These are phyloP conservation scores for Pachysandra terminalis DNA, from an alignment of 164 flowering plant genomes.

Conservation along the genomic window DNA sequence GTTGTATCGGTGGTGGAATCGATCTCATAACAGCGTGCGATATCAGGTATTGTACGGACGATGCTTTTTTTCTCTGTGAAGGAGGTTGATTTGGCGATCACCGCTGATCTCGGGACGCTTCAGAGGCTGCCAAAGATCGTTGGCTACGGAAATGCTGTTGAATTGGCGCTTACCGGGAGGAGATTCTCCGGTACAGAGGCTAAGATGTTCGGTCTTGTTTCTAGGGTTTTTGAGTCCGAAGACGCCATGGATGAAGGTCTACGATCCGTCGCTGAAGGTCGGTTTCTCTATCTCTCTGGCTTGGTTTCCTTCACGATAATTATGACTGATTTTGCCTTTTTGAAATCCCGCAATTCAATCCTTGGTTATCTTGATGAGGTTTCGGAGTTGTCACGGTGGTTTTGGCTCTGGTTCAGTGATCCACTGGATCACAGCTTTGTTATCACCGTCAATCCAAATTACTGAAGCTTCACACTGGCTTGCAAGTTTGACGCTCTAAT, in stretches of 20 bases:
- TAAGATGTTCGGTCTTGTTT: constrained; percentile 66
- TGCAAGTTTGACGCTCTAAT: too few relatives aligned
- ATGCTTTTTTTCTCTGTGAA: constrained; percentile 74
- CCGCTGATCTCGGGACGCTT: constrained; percentile 83
- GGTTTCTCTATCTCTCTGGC: not conserved
- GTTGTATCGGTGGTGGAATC: constrained; percentile 82
- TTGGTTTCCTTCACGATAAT: too few relatives aligned
- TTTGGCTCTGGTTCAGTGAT: too few relatives aligned
- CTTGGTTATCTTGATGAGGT: too few relatives aligned
- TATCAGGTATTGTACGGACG: constrained; percentile 57
- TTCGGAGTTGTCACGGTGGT: too few relatives aligned
- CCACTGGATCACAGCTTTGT: too few relatives aligned
- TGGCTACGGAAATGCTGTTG: constrained; percentile 75
- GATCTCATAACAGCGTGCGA: constrained; percentile 87
- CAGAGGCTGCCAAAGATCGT: constrained; percentile 87
- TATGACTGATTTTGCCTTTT: too few relatives aligned
- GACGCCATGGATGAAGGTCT: constrained; percentile 54
- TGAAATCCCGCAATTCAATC: too few relatives aligned
- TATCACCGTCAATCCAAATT: too few relatives aligned
- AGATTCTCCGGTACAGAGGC: constrained; percentile 67
- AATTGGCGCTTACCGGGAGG: constrained; percentile 76
- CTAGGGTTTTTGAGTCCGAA: constrained; percentile 52
- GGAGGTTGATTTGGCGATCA: constrained; percentile 81
- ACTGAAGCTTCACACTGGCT: too few relatives aligned
- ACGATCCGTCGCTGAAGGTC: constrained; percentile 60